These are phyloP conservation scores for Fusarium sarcochroum DNA, from an alignment of 2,329 filamentous ascomycete species.

Conservation along the genomic window DNA sequence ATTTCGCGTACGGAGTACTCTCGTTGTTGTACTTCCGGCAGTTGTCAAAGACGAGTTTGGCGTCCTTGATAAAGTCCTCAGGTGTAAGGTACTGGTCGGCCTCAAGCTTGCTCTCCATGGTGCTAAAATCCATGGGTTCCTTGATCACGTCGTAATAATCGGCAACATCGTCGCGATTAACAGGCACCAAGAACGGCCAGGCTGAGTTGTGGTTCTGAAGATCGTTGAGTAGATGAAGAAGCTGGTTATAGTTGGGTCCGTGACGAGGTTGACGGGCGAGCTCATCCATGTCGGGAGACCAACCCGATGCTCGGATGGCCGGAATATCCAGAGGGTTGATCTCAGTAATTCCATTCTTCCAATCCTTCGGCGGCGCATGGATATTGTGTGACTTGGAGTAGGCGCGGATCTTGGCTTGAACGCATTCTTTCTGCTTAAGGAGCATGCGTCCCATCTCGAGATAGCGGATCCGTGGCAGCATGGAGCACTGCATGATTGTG, in stretches of 20 bases:
- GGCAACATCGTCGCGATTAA: constrained; percentile 96
- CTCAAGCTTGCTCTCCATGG: constrained; percentile 96
- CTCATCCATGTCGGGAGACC: constrained; percentile 98
- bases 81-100: constrained; percentile 92
- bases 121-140: constrained; percentile 95
- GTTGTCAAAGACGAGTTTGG: constrained; percentile 91
- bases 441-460: constrained; percentile 94
- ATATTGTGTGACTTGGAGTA: constrained; percentile 91
- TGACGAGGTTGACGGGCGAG: constrained; percentile 94
- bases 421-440: constrained; percentile 95
- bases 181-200: constrained; percentile 95
- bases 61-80: constrained; percentile 92
- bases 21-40: constrained; percentile 98
- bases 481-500: constrained; percentile 99
- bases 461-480: constrained; percentile 95
- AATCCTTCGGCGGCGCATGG: constrained; percentile 87
- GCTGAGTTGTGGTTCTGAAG: constrained; percentile 93
- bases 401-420: constrained; percentile 93
- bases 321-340: constrained; percentile 91
- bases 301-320: constrained; percentile 91
- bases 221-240: constrained; percentile 92
- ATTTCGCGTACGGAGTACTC: constrained; percentile 94
- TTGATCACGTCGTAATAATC: constrained; percentile 99
- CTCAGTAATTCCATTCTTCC: constrained; percentile 79
- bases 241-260: constrained; percentile 95